phyloP scores from a whole-genome alignment of 495 filamentous ascomycete genomes.

The Penicillium paxilli region DNA sequence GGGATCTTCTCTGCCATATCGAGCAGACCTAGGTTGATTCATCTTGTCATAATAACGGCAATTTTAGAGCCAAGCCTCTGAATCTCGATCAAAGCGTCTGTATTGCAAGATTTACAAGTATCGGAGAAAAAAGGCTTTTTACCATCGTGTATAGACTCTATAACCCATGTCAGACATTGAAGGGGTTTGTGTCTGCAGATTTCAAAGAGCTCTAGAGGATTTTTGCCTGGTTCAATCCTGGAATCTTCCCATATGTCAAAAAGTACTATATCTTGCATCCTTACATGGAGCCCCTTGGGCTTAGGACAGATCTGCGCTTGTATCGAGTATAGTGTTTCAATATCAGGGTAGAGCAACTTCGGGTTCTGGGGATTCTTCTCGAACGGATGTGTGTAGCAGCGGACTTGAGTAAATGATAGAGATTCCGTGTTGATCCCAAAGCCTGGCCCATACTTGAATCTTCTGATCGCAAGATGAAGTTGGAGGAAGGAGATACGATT shows the following conservation, averaged over 20 bases:
- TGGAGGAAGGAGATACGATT: background rate
- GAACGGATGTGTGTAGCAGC: background rate
- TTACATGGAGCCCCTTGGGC: background rate
- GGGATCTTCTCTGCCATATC: background rate
- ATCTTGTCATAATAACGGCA: constrained; percentile 7
- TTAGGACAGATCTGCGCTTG: background rate
- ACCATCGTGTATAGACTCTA: background rate
- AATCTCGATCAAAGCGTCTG: background rate
- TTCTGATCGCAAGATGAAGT: constrained; percentile 1
- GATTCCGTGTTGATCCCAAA: background rate
- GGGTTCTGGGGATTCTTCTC: background rate
- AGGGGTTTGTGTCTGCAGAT: background rate
- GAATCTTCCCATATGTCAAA: background rate
- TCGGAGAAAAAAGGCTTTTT: background rate
- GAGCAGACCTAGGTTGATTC: constrained; percentile 2
- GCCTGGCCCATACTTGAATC: background rate
- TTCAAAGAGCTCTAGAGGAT: background rate
- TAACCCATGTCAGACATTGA: background rate
- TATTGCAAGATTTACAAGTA: background rate
- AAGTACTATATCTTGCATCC: background rate
- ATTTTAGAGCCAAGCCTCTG: background rate
- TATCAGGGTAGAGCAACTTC: background rate
- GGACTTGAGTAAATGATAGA: constrained; percentile 1
- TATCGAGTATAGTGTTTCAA: background rate
- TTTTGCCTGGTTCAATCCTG: background rate